A percentile compares a stretch with the other conserved stretches of the same genome.
Evolutionary conservation across 2,329 filamentous ascomycete genomes (phyloP).

Genomic region (Aspergillus cejpii): DNA sequence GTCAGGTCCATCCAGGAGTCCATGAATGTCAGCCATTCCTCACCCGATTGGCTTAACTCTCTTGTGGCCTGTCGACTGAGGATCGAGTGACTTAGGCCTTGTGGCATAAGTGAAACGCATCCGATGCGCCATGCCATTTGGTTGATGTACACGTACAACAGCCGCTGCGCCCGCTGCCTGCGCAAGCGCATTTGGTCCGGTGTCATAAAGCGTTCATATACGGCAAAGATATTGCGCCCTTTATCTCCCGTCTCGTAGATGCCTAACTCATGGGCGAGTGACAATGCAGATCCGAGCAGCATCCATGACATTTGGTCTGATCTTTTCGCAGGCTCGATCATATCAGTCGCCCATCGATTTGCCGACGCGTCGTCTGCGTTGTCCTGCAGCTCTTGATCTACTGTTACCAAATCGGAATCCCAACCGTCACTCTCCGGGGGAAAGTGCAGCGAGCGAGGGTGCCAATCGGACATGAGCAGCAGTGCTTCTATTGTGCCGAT

Average conservation of each 20-base stretch:
- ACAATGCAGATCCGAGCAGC: conserved; percentile 49
- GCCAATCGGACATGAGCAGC: conserved; percentile 49
- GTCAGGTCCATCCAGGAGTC: conserved; percentile 47
- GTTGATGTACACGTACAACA: conserved; percentile 46
- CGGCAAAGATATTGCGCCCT: conserved; percentile 23
- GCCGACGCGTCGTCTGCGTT: conserved; percentile 23
- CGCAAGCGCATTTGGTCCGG: conserved; percentile 29
- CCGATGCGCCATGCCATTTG: conserved; percentile 48
- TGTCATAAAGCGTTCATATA: conserved; percentile 24
- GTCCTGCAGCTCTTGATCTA: conserved; percentile 33
- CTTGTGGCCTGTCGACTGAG: conserved; percentile 25
- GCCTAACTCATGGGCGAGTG: conserved; percentile 48
- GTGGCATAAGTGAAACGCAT: conserved; percentile 48
- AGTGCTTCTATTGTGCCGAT: conserved; percentile 49
- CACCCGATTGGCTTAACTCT: conserved; percentile 37
- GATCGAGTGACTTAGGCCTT: conserved; percentile 34
- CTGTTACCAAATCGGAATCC: conserved; percentile 48
- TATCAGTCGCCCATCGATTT: conserved; percentile 48
- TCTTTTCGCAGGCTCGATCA: conserved; percentile 49
- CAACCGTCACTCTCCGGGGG: conserved; percentile 49
- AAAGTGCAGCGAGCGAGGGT: conserved; percentile 47
- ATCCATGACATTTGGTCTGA: conserved; percentile 58
- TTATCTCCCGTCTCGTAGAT: conserved; percentile 43
- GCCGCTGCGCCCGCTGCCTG: conserved; percentile 32
- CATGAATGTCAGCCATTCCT: conserved; percentile 49